phyloP scores from a whole-genome alignment of 1,284 basidiomycete species.

The Ustilago shanxiensis region DNA sequence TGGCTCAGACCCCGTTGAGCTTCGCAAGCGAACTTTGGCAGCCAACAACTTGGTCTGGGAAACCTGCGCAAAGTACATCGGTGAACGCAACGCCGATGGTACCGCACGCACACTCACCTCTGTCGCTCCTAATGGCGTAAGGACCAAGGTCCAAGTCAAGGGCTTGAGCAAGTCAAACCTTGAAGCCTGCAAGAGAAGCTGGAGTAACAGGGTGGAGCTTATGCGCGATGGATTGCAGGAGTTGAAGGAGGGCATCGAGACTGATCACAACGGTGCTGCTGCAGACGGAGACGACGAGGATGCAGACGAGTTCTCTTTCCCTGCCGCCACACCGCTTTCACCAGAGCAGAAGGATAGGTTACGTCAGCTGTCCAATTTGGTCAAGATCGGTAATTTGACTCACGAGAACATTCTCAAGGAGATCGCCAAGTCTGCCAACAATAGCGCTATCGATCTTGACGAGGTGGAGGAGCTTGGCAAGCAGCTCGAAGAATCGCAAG shows the following conservation, averaged over 20 bases:
- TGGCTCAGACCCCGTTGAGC: constrained; percentile 24
- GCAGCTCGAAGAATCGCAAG: constrained; percentile 56
- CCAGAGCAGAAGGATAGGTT: constrained; percentile 43
- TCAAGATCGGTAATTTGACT: constrained; percentile 54
- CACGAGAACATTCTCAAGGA: constrained; percentile 50
- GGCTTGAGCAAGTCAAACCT: constrained; percentile 56
- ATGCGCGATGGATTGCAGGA: constrained; percentile 58
- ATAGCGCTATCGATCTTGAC: constrained; percentile 37
- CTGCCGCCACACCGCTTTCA: constrained; percentile 34
- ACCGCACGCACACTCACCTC: constrained; percentile 40
- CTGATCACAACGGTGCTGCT: constrained; percentile 13
- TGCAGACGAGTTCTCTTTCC: constrained; percentile 42
- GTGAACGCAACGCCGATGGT: constrained; percentile 36
- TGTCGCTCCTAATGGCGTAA: constrained; percentile 39
- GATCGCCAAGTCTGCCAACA: constrained; percentile 29
- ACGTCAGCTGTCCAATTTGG: constrained; percentile 43
- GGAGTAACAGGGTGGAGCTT: constrained; percentile 51
- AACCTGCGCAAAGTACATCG: constrained; percentile 50
- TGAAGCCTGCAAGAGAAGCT: constrained; percentile 52
- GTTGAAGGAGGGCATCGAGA: constrained; percentile 48
- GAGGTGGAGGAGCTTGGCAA: constrained; percentile 48
- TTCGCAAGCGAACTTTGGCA: constrained; percentile 36
- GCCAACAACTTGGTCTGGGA: constrained; percentile 56
- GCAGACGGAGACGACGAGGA: constrained; percentile 27
- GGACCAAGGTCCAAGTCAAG: constrained; percentile 47